Conservation (phyloP, 805 yeast genomes). For the Myxozyma lipomycoides region DNA sequence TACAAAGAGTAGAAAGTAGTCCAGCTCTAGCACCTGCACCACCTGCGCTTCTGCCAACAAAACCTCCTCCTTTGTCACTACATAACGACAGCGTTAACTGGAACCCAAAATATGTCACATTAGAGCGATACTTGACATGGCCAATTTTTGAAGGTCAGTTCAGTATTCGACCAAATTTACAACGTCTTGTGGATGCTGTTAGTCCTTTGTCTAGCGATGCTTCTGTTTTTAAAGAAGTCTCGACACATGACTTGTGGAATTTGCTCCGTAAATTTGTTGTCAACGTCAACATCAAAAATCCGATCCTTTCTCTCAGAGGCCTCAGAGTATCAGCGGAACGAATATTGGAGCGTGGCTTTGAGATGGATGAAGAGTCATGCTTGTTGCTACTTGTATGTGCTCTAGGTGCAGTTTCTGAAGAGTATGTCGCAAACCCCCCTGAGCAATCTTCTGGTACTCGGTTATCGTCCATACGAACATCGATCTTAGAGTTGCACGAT, state of each 20-base stretch:
- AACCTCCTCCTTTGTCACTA: background rate
- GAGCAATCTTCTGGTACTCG: background rate
- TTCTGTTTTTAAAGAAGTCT: background rate
- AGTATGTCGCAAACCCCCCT: background rate
- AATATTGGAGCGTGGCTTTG: background rate
- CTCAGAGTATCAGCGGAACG: background rate
- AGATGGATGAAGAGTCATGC: background rate
- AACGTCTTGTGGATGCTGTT: background rate
- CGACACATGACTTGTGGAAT: background rate
- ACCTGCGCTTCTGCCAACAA: background rate
- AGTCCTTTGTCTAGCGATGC: background rate
- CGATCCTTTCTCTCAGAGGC: background rate
- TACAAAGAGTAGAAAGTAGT: background rate
- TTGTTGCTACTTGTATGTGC: background rate
- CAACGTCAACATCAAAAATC: background rate
- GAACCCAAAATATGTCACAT: background rate
- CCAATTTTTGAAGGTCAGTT: background rate
- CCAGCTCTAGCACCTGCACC: background rate
- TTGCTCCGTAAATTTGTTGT: background rate
- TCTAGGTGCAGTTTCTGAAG: background rate
- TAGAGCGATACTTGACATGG: background rate
- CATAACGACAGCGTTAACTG: background rate
- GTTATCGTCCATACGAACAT: background rate
- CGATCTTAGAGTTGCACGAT: background rate
- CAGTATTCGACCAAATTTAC: background rate